Base-by-base conservation (phyloP, 257 asterid species). In the Solanum ossicruentum region DNA sequence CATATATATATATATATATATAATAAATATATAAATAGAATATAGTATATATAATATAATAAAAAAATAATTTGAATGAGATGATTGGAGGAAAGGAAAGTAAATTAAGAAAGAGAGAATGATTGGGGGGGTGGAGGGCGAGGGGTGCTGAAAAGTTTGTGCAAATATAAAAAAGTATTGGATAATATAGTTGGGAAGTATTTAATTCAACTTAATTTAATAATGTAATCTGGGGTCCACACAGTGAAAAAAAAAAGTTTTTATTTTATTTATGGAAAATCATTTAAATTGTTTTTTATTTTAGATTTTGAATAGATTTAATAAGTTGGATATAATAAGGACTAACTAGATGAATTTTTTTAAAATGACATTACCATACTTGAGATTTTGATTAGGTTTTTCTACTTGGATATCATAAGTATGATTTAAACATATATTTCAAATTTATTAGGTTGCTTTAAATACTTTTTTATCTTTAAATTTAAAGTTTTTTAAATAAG, bases 81-180 rank as follows among this genome's bases (percentile, higher is more conserved):
- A 67, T 85, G 82, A 85, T 85, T 85, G 87, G 85, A 65, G 26
- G 73, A 67, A 67, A 80, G 32, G 16, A 60, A 52, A 85, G 80
- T 65, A 82, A 66, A 23, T 54, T 58, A 77, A 18, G 58, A 71
- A 52, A 79, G 80, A 57, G 82, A 57, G 82, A 77, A 77, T 77
- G 82, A 75, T 75, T 75, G 32, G 80, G 20, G 39, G 3, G 3
- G 79, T 2, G 36, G 1, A 4, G 58, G 81, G 77, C 15, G 5
- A 10, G 45, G 80, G 82, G 43, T 73, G 41, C 43, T 47, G 20
- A 49, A 13, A 41, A 52, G 58, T 52, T 55, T 32, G 47, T 49
- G 61, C 54, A 72, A 39, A 20, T 67, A 23, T 28, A 28, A 69
- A 49, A 84, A 15, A 36, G 6, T 57, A 55, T 28, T 55, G 41